Evolutionary conservation across 2,329 filamentous ascomycete genomes (phyloP), one percentile per base, ranked within the genome.

Genomic region (Talaromyces rugulosus): DNA sequence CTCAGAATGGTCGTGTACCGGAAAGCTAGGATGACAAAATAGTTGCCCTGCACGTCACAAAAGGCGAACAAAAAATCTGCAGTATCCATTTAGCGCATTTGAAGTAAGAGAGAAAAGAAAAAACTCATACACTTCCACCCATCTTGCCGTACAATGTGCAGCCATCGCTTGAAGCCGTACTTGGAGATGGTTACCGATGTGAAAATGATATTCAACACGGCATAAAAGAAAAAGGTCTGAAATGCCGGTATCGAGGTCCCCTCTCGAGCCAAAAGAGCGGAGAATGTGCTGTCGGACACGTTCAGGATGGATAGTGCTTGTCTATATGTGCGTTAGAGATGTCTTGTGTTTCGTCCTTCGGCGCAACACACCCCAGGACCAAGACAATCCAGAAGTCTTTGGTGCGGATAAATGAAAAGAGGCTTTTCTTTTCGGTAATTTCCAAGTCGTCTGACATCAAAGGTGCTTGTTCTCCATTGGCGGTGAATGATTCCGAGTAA

Each of bases 21-120:
- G 80, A 98, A 99, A 5, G 94, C 95, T 56, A 97, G 84, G 57
- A 99, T 94, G 70, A 93, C 93, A 74, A 98, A 98, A 82, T 97
- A 99, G 80, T 99, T 99, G 64, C 95, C 95, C 78, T 97, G 86
- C 56, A 98, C 94, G 73, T 99, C 95, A 68, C 95, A 85, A 77
- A 98, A 97, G 58, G 90, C 87, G 64, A 99, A 86, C 75, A 97
- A 91, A 70, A 96, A 47, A 47, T 47, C 44, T 47, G 44, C 44
- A 11, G 23, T 84, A 79, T 96, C 79, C 82, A 60, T 5, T 53
- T 55, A 42, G 2, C 3, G n/a, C 27, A 50, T n/a, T 12, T 16
- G 5, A 33, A 34, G 6, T 12, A 12, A 11, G 5, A 9, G 42
- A 18, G 9, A 5, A 23, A 59, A 27, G 11, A n/a, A 27, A 34